These are phyloP conservation scores for Aureobasidium sp. DNA, from an alignment of 2,329 filamentous ascomycete genomes.

Conservation along the genomic window DNA sequence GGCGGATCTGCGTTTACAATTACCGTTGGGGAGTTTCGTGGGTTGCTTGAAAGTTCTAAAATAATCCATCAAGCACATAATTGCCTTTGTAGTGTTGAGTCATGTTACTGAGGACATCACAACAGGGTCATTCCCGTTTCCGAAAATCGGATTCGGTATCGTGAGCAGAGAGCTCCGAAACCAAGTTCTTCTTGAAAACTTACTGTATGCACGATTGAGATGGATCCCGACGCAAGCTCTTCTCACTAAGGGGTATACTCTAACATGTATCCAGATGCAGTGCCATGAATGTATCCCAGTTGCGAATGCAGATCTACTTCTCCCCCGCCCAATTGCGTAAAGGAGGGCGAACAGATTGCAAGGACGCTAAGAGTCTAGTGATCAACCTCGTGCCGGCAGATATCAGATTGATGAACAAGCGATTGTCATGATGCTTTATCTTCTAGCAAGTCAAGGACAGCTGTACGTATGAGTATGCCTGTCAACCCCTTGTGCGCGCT, in stretches of 20 bases:
- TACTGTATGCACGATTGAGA: not conserved
- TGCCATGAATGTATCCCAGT: not conserved
- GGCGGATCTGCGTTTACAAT: not conserved
- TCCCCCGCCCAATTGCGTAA: not conserved
- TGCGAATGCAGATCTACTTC: not conserved
- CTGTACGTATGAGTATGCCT: not conserved
- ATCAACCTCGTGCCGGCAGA: conserved; percentile 4
- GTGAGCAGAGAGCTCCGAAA: not conserved
- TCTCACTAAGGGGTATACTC: not conserved
- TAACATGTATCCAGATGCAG: not conserved
- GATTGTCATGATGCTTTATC: not conserved
- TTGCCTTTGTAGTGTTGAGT: not conserved
- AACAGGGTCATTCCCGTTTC: not conserved
- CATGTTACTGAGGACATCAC: not conserved
- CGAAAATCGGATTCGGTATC: not conserved
- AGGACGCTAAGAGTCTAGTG: not conserved
- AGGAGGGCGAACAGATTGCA: conserved; percentile 2
- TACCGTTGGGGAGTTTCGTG: not conserved
- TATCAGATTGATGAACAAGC: not conserved
- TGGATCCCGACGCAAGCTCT: no score
- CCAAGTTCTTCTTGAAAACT: not conserved
- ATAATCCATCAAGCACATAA: not conserved
- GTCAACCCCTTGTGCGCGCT: not conserved
- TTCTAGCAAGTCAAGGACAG: not conserved
- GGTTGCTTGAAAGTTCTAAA: not conserved